phyloP scores from a whole-genome alignment of 306 rosid genomes.

The Lupinus albus region DNA sequence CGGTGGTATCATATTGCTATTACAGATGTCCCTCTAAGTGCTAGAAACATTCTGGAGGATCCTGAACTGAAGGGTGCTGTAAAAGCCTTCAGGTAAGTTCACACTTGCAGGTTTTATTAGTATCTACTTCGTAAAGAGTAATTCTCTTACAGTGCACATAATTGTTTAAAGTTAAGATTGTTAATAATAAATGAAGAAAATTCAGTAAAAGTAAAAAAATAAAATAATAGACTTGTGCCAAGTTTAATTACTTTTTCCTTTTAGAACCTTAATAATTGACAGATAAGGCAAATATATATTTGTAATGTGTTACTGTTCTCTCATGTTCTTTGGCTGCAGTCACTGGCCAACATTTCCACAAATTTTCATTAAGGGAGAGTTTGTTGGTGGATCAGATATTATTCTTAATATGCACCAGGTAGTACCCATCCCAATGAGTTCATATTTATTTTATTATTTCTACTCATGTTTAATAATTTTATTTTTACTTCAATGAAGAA shows the following conservation, averaged over 20 bases:
- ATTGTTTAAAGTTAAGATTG: not conserved
- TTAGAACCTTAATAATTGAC: not conserved
- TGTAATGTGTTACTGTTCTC: slow-evolving; percentile 11
- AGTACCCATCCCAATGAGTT: slow-evolving; percentile 16
- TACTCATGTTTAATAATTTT: slow-evolving; percentile 14
- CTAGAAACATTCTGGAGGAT: slow-evolving; percentile 86
- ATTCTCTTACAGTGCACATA: slow-evolving; percentile 3
- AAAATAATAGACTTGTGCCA: slow-evolving; percentile 2
- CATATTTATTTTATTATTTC: not conserved
- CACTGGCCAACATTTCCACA: slow-evolving; percentile 93
- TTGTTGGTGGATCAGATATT: slow-evolving; percentile 89
- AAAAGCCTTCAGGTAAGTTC: slow-evolving; percentile 73
- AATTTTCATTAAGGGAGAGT: slow-evolving; percentile 90
- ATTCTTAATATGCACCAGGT: slow-evolving; percentile 89
- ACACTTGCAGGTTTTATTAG: slow-evolving; percentile 16
- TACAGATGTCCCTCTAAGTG: slow-evolving; percentile 81
- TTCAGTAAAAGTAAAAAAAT: not conserved
- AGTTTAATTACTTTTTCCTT: slow-evolving; percentile 8
- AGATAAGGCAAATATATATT: not conserved
- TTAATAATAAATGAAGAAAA: not conserved
- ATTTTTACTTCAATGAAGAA: slow-evolving; percentile 49
- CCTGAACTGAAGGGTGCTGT: slow-evolving; percentile 85
- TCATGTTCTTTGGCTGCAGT: slow-evolving; percentile 48
- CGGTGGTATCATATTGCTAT: slow-evolving; percentile 6
- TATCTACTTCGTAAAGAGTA: slow-evolving; percentile 12